phyloP scores from a whole-genome alignment of 768 basidiomycete genomes.

The Termitomyces sp. region DNA sequence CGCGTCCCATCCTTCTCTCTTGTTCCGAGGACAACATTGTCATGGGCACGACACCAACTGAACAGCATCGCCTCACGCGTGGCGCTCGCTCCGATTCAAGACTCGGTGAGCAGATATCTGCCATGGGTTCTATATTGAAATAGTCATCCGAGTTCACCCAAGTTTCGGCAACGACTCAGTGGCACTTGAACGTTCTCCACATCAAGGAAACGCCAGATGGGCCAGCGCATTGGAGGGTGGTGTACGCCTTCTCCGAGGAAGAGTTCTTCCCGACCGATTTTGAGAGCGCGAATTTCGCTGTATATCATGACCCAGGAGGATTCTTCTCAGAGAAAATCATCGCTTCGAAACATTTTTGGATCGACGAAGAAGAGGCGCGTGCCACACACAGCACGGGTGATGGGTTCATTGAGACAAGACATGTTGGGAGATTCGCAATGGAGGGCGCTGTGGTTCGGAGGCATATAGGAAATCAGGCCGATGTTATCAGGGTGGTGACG shows the following conservation, averaged over 20 bases:
- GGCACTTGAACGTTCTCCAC: conserved; percentile 10
- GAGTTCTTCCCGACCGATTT: conserved; percentile 8
- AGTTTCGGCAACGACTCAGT: conserved; percentile 3
- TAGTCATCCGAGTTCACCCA: background rate
- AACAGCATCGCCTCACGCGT: conserved; percentile 7
- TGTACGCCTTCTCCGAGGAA: conserved; percentile 8
- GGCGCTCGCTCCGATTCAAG: conserved; percentile 7
- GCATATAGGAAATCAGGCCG: conserved; percentile 4
- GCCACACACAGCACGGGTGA: background rate
- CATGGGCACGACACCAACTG: conserved; percentile 9
- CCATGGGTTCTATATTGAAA: background rate
- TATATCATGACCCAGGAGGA: background rate
- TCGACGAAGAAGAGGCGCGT: background rate
- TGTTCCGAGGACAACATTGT: conserved; percentile 5
- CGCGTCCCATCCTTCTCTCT: conserved; percentile 8
- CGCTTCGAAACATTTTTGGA: conserved; percentile 11
- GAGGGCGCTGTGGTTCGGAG: conserved; percentile 6
- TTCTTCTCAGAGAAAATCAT: conserved; percentile 7
- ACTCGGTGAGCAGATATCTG: background rate
- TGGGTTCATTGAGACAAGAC: background rate
- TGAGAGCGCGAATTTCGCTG: conserved; percentile 8
- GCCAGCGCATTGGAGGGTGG: conserved; percentile 3
- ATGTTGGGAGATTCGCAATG: conserved; percentile 4
- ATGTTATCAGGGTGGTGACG: background rate
- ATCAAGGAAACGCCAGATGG: conserved; percentile 1